A percentile compares a stretch with the other conserved stretches of the same genome.
Conservation (phyloP, 441 rosid genomes). For the Raphanus hybrid region DNA sequence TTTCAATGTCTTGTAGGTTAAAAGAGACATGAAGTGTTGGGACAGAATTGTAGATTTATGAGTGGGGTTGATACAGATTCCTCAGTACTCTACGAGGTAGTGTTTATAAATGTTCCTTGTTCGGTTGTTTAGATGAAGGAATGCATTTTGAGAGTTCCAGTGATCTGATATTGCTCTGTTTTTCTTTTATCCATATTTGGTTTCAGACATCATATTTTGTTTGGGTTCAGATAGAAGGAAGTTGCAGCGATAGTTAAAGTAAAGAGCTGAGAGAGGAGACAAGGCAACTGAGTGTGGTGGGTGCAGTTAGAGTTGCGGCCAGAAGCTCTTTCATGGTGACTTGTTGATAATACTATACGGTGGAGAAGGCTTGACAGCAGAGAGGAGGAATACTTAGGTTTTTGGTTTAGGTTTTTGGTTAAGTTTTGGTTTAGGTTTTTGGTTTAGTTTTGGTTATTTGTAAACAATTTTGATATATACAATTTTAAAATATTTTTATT, state of each 20-base stretch:
- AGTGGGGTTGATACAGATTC: too few species aligned
- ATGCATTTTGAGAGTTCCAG: conserved; percentile 22
- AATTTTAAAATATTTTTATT: too few species aligned
- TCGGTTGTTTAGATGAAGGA: conserved; percentile 59
- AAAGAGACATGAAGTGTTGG: too few species aligned
- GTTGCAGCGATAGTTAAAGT: conserved; percentile 38
- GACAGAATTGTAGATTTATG: too few species aligned
- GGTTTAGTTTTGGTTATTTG: too few species aligned
- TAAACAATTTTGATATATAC: too few species aligned
- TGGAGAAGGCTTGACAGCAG: too few species aligned
- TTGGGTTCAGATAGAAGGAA: conserved; percentile 71
- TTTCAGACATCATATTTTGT: conserved; percentile 80
- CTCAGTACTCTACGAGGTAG: too few species aligned
- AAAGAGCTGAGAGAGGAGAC: conserved; percentile 57
- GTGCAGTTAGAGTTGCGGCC: conserved; percentile 85
- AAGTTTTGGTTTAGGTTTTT: too few species aligned
- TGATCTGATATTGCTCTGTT: conserved; percentile 13
- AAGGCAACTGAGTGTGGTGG: conserved; percentile 72
- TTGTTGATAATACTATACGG: conserved; percentile 28
- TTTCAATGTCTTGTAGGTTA: conserved; percentile 46
- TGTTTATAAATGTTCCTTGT: conserved; percentile 20
- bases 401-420: too few species aligned
- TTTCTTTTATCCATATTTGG: neutral
- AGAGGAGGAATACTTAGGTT: too few species aligned
- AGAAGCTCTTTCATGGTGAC: conserved; percentile 69